Conservation (phyloP, 306 rosid genomes). For the Carpinus viminea region DNA sequence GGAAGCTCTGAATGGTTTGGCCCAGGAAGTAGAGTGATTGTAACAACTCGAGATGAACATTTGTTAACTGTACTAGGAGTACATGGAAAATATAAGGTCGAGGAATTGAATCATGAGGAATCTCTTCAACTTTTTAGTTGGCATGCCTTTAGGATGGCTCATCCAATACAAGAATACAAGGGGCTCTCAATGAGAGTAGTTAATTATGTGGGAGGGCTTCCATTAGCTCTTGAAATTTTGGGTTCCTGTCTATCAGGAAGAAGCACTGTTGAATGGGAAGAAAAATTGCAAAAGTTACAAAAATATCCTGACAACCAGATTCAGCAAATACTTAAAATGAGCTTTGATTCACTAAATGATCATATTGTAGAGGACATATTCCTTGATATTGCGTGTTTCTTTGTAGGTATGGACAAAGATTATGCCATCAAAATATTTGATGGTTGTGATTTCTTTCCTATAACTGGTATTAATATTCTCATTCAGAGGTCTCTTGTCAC, state of each 20-base stretch:
- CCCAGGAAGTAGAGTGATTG: slow-evolving; percentile 25
- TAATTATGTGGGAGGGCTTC: slow-evolving; percentile 38
- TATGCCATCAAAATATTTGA: slow-evolving; percentile 23
- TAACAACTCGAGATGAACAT: slow-evolving; percentile 31
- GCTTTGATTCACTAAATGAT: slow-evolving; percentile 28
- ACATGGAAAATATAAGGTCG: background rate
- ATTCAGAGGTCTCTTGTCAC: slow-evolving; percentile 30
- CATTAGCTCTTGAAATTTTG: slow-evolving; percentile 42
- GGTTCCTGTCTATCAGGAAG: slow-evolving; percentile 35
- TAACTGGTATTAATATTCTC: slow-evolving; percentile 29
- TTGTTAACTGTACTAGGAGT: background rate
- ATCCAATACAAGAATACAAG: background rate
- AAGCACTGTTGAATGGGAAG: slow-evolving; percentile 22
- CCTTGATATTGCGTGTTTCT: slow-evolving; percentile 45
- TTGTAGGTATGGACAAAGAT: slow-evolving; percentile 28
- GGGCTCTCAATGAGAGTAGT: slow-evolving; percentile 9
- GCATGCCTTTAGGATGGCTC: slow-evolving; percentile 31
- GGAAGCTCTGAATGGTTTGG: slow-evolving; percentile 20
- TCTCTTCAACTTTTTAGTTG: slow-evolving; percentile 37
- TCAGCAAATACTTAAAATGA: slow-evolving; percentile 27
- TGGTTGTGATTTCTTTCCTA: slow-evolving; percentile 37
- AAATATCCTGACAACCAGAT: slow-evolving; percentile 27
- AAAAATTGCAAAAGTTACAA: slow-evolving; percentile 26
- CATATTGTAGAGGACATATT: slow-evolving; percentile 26
- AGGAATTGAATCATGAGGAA: slow-evolving; percentile 16